Evolutionary conservation across 257 asterid species (phyloP), one percentile per base, ranked within the genome.

Genomic region (Nemophila menziesii): DNA sequence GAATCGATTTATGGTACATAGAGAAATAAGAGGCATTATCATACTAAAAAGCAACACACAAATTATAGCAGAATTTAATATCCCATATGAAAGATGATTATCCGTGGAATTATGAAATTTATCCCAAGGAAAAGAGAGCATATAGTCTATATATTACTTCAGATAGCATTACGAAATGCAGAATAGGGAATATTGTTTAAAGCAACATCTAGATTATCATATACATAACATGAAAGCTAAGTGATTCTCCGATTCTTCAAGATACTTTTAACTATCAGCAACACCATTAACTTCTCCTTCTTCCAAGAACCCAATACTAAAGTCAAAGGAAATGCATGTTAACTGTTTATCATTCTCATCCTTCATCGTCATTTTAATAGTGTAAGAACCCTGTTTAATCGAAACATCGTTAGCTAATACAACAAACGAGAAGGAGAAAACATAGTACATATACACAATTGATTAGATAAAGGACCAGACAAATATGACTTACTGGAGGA

Each of bases 271-370:
- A 26, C 53, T 62, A 41, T 37, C 70, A 36, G 92, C 94, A 49
- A 67, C 58, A 33, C 49, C 47, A 22, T 70, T 80, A 23, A 60
- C 39, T 16, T n/a, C n/a, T n/a, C n/a, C n/a, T n/a, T n/a, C n/a
- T n/a, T 66, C 81, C 1, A 47, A 8, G 36, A 73, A 63, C 13
- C 74, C 75, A 17, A 89, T 68, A 69, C 72, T 66, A 76, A 84
- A 84, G 63, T 60, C 72, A 26, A 80, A 78, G 52, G 48, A 61
- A 39, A 89, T 71, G 90, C 97, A 89, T 2, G 94, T 64, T 58
- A 89, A 52, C 50, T 68, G 56, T 38, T 66, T 20, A 22, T 71
- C 57, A 36, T 67, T 45, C 16, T 23, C 78, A 33, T 78, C 90
- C 66, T 12, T 17, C 82, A 84, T 63, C 21, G 58, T 65, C 90